Conservation (phyloP, 2,329 filamentous ascomycete genomes). For the Pseudopithomyces chartarum region DNA sequence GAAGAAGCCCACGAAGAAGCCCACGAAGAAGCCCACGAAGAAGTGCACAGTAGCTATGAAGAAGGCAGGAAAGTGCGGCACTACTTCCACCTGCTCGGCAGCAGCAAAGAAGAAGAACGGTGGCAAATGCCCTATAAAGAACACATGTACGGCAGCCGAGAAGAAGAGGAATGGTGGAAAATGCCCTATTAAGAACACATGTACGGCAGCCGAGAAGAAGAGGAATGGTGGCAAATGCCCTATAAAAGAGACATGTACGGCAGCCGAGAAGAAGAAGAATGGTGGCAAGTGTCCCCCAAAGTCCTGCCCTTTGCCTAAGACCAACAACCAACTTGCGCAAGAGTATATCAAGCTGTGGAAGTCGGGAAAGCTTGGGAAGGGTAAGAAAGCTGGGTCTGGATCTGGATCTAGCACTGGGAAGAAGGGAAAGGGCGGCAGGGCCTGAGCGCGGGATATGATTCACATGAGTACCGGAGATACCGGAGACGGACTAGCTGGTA, state of each 20-base stretch:
- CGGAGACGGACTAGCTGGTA: neutral
- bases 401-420: constrained; percentile 1
- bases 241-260: neutral
- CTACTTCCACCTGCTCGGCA: neutral
- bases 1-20: constrained; percentile 3
- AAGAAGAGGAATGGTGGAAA: neutral
- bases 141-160: neutral
- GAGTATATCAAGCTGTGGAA: constrained; percentile 6
- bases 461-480: neutral
- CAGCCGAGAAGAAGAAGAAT: constrained; percentile 7
- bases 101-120: constrained; percentile 1
- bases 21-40: neutral
- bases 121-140: neutral
- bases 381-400: constrained; percentile 3
- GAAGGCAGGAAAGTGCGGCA: constrained; percentile 6
- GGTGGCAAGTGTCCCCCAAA: constrained; percentile 8
- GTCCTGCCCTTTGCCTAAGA: neutral
- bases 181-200: constrained; percentile 1
- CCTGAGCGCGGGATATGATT: constrained; percentile 1
- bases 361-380: constrained; percentile 7
- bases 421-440: constrained; percentile 1
- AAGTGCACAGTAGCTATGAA: constrained; percentile 2
- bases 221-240: constrained; percentile 2
- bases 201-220: constrained; percentile 5
- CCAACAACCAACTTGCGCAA: constrained; percentile 1